A percentile compares a stretch with the other conserved stretches of the same genome.
phyloP scores from a whole-genome alignment of 768 basidiomycete genomes.

The Hygrocybe coccinea region DNA sequence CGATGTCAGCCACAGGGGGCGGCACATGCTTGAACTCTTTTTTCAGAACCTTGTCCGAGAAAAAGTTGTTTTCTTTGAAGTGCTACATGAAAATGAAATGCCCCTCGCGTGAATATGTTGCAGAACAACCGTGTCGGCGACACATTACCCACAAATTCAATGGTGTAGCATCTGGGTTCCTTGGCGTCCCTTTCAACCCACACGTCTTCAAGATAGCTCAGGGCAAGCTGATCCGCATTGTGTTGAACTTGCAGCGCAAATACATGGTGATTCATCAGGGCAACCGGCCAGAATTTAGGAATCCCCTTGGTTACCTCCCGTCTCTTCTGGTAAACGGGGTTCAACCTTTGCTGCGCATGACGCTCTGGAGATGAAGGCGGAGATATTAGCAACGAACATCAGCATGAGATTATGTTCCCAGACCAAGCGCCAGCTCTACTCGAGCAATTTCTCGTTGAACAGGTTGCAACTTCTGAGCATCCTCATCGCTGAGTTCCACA shows the following conservation, averaged over 20 bases:
- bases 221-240: slow-evolving; percentile 70
- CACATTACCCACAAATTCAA: slow-evolving; percentile 77
- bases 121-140: neutral
- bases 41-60: slow-evolving; percentile 67
- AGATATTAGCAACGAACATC: slow-evolving; percentile 6
- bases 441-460: slow-evolving; percentile 67
- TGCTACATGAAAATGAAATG: slow-evolving; percentile 37
- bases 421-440: slow-evolving; percentile 69
- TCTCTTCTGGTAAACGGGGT: slow-evolving; percentile 65
- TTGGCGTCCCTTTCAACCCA: slow-evolving; percentile 71
- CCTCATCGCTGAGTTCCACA: slow-evolving; percentile 66
- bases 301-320: slow-evolving; percentile 62
- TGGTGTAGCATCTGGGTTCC: slow-evolving; percentile 76
- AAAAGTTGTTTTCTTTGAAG: slow-evolving; percentile 85
- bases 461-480: slow-evolving; percentile 61
- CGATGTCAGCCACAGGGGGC: slow-evolving; percentile 46
- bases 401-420: neutral
- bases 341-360: slow-evolving; percentile 51
- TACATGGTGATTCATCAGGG: slow-evolving; percentile 66
- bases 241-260: slow-evolving; percentile 67
- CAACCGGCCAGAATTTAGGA: slow-evolving; percentile 80
- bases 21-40: slow-evolving; percentile 76
- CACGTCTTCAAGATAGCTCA: slow-evolving; percentile 80
- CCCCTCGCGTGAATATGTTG: neutral
- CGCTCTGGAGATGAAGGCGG: slow-evolving; percentile 47